Base-by-base conservation (phyloP, 2,329 filamentous ascomycete genomes). In the Cercospora sesami region DNA sequence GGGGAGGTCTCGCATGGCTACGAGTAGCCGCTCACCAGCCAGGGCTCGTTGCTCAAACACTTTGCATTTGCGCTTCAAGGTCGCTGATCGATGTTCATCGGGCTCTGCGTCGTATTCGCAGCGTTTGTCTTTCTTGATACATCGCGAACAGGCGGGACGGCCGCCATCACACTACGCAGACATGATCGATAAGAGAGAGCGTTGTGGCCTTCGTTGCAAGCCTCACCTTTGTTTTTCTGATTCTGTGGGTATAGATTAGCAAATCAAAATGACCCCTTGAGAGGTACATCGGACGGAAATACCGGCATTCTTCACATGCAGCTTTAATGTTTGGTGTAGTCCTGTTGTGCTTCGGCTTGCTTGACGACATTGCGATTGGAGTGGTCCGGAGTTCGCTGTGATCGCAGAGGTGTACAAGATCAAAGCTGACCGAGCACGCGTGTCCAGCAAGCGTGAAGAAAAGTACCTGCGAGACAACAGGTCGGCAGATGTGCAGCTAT, bases 281-380 rank as follows among this genome's bases (percentile, higher is more conserved):
- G 21, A 14, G 12, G 28, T 14, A 21, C 12, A n/a, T 28, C 9
- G 18, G 2, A 3, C 30, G 3, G 8, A 53, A 26, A 21, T 33
- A 60, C 64, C 58, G 39, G 45, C 64, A 65, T 10, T 65, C 64
- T 61, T 60, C 57, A 18, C 64, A 65, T 12, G 64, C 64, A 55
- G 64, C 64, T 30, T 65, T 65, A 12, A 65, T 31, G 28, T 61
- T 65, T 6, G 64, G 57, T 14, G 57, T 61, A 6, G 42, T 33
- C 55, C 64, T 60, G 28, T n/a, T 60, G n/a, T 60, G 57, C 58
- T 55, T 60, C 18, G 55, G n/a, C 33, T 61, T 65, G 36, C 7
- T 26, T 42, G 36, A 42, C 14, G 42, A 33, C 57, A 61, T 60
- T 18, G 28, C 36, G 5, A n/a, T 26, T 42, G 23, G 18, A 59